These are phyloP conservation scores for Eucalyptus sideroxylon DNA, from an alignment of 345 rosid species.

Conservation along the genomic window DNA sequence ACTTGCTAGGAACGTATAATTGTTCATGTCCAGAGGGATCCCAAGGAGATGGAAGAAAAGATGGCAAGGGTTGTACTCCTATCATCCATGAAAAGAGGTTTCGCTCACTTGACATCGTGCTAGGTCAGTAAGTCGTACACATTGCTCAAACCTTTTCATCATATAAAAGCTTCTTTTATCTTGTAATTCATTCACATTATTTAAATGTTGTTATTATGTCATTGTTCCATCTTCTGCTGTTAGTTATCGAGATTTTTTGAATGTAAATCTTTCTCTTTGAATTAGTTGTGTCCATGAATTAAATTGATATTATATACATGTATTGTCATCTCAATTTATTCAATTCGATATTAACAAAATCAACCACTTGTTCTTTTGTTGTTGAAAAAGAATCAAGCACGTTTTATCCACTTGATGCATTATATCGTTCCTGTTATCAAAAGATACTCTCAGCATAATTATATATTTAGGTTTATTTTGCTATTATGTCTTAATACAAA, in stretches of 20 bases:
- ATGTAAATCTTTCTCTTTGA: neutral
- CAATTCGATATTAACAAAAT: neutral
- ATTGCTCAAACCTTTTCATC: neutral
- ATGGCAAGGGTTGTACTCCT: neutral
- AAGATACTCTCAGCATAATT: neutral
- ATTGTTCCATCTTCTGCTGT: neutral
- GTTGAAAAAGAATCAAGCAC: neutral
- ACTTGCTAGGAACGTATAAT: neutral
- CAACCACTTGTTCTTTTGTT: neutral
- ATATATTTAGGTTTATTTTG: neutral
- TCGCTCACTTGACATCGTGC: neutral
- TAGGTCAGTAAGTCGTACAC: neutral
- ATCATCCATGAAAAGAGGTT: neutral
- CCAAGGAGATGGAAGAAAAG: slow-evolving; percentile 7
- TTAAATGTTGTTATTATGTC: neutral
- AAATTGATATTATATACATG: neutral
- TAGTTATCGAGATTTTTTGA: neutral
- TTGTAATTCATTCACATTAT: neutral
- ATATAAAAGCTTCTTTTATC: neutral
- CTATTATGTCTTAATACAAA: neutral
- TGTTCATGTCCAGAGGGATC: slow-evolving; percentile 17
- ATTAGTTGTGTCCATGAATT: neutral
- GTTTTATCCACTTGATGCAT: neutral
- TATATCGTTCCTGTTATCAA: neutral
- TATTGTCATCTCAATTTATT: neutral